Evolutionary conservation across 2,329 filamentous ascomycete species (phyloP).

Genomic region (Colletotrichum tofieldiae): DNA sequence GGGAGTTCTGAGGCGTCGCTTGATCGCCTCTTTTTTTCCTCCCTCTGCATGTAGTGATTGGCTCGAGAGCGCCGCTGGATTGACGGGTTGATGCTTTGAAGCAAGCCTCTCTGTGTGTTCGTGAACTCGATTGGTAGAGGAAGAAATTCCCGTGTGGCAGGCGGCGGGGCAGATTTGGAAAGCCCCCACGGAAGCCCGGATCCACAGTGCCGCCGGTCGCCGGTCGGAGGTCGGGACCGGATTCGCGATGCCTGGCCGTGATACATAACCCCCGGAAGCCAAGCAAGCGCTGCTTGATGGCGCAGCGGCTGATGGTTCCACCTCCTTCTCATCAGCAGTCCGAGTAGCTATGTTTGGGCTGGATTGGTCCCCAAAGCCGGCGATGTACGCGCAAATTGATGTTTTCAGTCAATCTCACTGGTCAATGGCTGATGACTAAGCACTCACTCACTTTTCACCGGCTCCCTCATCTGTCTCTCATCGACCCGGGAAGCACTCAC

Average conservation of each 20-base stretch:
- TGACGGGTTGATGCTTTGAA: background rate
- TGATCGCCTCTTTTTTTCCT: background rate
- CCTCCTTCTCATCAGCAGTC: too few relatives aligned
- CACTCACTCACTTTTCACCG: constrained; percentile 14
- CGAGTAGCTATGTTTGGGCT: too few relatives aligned
- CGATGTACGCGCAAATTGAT: background rate
- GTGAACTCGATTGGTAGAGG: background rate
- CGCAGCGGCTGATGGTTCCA: too few relatives aligned
- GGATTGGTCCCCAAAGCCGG: background rate
- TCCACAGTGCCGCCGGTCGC: constrained; percentile 8
- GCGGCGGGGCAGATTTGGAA: background rate
- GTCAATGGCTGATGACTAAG: constrained; percentile 27
- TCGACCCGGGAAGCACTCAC: background rate
- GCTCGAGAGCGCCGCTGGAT: background rate
- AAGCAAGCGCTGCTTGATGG: too few relatives aligned
- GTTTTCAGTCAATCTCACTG: background rate
- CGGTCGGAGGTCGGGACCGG: background rate
- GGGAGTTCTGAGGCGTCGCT: constrained; percentile 8
- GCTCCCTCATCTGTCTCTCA: background rate
- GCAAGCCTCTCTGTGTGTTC: background rate
- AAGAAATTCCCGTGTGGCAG: background rate
- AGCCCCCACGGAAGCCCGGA: background rate
- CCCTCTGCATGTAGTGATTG: background rate
- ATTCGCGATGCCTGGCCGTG: too few relatives aligned
- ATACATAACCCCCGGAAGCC: too few relatives aligned